Base-by-base conservation (phyloP, 257 asterid genomes). In the Lycium barbarum region DNA sequence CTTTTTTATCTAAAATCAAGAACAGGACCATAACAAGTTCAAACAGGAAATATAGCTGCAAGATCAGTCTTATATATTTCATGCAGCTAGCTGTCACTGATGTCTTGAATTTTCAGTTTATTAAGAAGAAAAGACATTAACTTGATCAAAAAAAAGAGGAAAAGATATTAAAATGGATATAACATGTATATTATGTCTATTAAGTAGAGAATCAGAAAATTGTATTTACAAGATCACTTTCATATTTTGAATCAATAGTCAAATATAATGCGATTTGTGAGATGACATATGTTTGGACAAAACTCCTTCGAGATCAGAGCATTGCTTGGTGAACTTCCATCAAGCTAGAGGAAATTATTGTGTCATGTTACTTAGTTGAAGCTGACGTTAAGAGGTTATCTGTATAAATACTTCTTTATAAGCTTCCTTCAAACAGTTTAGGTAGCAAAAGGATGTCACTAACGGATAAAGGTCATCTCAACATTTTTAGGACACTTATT, bases 291-390 rank as follows among this genome's bases (percentile, higher is more conserved):
- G 10, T 11, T 35, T 6, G 49, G 51, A 36, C 76, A 67, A 67
- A 45, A 73, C 80, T 73, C 80, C 80, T 73, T 73, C 38, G 33
- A 68, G 55, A 71, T n/a, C 14, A 45, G 58, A 73, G 80, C 58
- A 43, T 36, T 67, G 33, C 14, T 74, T 6, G 40, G 45, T 49
- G 62, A 49, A 49, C 62, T 74, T 43, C 20, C 81, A 74, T 6
- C 43, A 49, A 17, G 1, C 7, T 49, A 74, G 81, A 74, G 2
- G 43, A 74, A 68, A 20, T 5, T 47, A 18, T 59, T 6, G 10
- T 20, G 81, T 49, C 81, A 49, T 20, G 62, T 49, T 49, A 12
- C 62, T 13, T 22, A 49, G 81, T 74, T 51, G 55, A 76, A 51
- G 63, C 22, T 26, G 63, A 26, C 63, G 51, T 13, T 26, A 51